Evolutionary conservation across 441 rosid species (phyloP).

Genomic region (Brassica hybrid): DNA sequence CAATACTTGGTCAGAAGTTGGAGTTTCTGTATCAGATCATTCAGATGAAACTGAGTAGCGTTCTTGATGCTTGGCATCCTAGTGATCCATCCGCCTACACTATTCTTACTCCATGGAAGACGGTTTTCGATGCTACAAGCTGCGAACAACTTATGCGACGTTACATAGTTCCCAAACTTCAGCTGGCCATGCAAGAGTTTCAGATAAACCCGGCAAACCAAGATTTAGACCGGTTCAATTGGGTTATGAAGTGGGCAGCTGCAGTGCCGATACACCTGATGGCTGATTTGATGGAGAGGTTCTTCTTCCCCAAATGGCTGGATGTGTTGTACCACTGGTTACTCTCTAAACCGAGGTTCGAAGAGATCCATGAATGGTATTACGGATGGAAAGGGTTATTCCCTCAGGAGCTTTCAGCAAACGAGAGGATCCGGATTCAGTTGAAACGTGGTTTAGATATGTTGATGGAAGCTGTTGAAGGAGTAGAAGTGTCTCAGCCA

Average conservation of each 20-base stretch:
- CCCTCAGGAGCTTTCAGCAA: constrained; percentile 82
- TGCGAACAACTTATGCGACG: constrained; percentile 83
- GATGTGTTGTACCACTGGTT: constrained; percentile 82
- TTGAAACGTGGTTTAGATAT: constrained; percentile 73
- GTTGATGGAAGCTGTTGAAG: constrained; percentile 80
- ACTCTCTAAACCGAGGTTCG: constrained; percentile 66
- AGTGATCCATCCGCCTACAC: constrained; percentile 83
- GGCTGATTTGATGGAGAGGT: constrained; percentile 84
- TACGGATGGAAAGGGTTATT: constrained; percentile 77
- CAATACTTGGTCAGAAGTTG: constrained; percentile 70
- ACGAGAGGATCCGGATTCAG: constrained; percentile 74
- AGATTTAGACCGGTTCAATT: constrained; percentile 17
- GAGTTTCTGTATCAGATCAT: constrained; percentile 80
- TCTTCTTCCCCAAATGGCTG: constrained; percentile 87
- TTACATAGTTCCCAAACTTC: neutral
- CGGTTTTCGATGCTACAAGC: constrained; percentile 79
- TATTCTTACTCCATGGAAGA: constrained; percentile 92
- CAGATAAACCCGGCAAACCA: neutral
- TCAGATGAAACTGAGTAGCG: constrained; percentile 77
- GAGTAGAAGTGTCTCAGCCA: constrained; percentile 74
- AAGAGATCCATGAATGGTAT: constrained; percentile 81
- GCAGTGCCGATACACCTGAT: constrained; percentile 82
- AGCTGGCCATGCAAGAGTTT: neutral
- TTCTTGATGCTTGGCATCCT: constrained; percentile 89
- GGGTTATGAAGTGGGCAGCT: constrained; percentile 84